Percentiles rank a stretch among this genome's conserved stretches.
Conservation (phyloP, 2,329 filamentous ascomycete species). For the Cercospora sp. region DNA sequence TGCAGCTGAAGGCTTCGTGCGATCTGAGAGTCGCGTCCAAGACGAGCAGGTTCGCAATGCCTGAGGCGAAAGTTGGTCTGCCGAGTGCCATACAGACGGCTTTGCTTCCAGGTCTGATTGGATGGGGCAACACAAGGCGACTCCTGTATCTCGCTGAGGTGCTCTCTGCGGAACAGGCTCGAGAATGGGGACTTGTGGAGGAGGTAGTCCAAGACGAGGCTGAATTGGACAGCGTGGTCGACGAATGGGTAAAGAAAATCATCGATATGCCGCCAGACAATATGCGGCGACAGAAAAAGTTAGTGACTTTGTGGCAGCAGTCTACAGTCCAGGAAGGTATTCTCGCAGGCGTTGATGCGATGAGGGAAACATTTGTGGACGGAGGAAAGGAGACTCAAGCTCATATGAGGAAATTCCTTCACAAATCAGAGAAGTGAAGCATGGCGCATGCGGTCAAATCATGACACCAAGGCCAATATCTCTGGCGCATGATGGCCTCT, state of each 20-base stretch:
- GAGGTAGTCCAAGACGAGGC: neutral
- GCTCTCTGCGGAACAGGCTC: neutral
- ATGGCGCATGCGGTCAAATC: neutral
- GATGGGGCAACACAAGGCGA: neutral
- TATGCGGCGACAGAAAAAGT: neutral
- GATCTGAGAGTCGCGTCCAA: neutral
- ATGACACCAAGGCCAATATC: neutral
- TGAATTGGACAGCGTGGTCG: neutral
- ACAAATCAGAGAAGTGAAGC: neutral
- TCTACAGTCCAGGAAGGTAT: neutral
- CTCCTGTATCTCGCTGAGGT: neutral
- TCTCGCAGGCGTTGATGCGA: neutral
- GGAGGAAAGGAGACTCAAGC: neutral
- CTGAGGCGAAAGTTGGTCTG: neutral
- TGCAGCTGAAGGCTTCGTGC: neutral
- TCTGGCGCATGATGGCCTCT: neutral
- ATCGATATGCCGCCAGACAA: neutral
- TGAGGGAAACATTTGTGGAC: neutral
- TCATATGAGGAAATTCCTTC: neutral
- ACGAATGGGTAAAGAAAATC: neutral
- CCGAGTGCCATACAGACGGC: neutral
- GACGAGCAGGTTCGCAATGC: neutral
- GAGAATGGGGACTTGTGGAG: neutral
- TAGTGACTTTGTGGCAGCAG: neutral
- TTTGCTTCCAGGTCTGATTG: neutral